These are phyloP conservation scores for Hypholoma sublateritium DNA, from an alignment of 768 basidiomycete genomes.

Conservation along the genomic window DNA sequence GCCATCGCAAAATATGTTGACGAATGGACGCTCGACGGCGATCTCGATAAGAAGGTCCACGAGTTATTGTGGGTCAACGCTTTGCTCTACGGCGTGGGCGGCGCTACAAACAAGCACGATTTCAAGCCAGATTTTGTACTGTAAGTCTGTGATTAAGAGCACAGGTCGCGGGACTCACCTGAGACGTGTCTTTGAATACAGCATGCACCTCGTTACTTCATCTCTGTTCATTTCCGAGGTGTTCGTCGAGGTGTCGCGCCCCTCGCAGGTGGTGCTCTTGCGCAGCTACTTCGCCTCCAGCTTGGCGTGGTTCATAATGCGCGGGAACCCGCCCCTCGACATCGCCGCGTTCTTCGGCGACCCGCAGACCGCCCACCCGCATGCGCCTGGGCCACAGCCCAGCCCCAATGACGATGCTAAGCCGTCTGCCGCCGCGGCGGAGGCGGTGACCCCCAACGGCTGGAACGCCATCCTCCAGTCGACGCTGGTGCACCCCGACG, in stretches of 20 bases:
- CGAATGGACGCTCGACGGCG: conserved; percentile 10
- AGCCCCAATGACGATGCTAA: conserved; percentile 10
- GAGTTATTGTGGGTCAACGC: conserved; percentile 11
- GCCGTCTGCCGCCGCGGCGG: conserved; percentile 5
- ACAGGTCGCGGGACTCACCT: too few species aligned
- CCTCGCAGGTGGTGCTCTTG: conserved; percentile 8
- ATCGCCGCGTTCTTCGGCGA: conserved; percentile 28
- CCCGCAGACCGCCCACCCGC: conserved; percentile 6
- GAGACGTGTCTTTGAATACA: neutral
- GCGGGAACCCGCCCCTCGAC: conserved; percentile 32
- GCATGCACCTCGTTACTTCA: conserved; percentile 16
- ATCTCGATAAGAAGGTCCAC: conserved; percentile 12
- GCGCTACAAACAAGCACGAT: conserved; percentile 6
- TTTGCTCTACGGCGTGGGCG: conserved; percentile 11
- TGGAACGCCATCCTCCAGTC: conserved; percentile 41
- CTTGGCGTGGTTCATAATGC: conserved; percentile 28
- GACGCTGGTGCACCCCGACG: conserved; percentile 35
- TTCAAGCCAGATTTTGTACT: conserved; percentile 10
- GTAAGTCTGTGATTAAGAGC: neutral
- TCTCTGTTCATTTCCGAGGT: conserved; percentile 12
- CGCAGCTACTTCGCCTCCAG: conserved; percentile 11
- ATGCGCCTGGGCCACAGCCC: conserved; percentile 14
- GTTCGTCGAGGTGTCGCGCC: conserved; percentile 8
- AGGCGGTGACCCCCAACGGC: conserved; percentile 31
- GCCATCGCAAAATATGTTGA: conserved; percentile 6